Base-by-base conservation (phyloP, 768 basidiomycete genomes). In the Pleurotus tuber-regium region DNA sequence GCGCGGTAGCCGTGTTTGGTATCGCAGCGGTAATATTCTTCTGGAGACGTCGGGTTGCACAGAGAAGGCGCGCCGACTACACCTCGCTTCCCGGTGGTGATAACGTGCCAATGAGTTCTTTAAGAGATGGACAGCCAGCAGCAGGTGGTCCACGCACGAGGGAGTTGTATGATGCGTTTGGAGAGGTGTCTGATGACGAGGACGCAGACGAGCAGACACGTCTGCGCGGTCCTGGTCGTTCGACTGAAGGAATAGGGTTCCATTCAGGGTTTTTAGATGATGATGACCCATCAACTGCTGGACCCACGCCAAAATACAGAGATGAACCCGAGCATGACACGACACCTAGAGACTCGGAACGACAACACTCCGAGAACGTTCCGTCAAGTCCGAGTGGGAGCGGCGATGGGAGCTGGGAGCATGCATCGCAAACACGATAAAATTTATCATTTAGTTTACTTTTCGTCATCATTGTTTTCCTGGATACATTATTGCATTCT, bases 161-260 rank as follows among this genome's bases (percentile, higher is more conserved):
- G 70, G 96, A 98, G 68, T 64, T 99, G 55, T 98, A 98, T 61
- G 94, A 98, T 67, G 95, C 96, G 14, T 98, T 98, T 69, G 93
- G 92, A 29, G 92, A 93, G 62, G 78, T 85, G 23, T 88, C 86
- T 25, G 93, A 92, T 54, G 88, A 91, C 39, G 87, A 86, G 12
- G 85, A 90, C 26, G 83, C 71, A 11, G 82, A 90, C 60, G 93
- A 94, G 63, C 76, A 77, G 56, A 84, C 85, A 0, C 79, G 78
- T 25, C 70, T 95, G 46, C 75, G 76, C 18, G 70, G 68, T 10
- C 46, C 46, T 31, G 46, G 46, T 35, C 46, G 46, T 35, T 48
- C 46, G 11, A 48, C 46, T 48, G 46, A 24, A 2, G 73, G 71
- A 1, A 57, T 82, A 1, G 80, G 75, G 2, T 87, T 86, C 67